Base-by-base conservation (phyloP, 352 stramenopile species). In the Pythium biforme region DNA sequence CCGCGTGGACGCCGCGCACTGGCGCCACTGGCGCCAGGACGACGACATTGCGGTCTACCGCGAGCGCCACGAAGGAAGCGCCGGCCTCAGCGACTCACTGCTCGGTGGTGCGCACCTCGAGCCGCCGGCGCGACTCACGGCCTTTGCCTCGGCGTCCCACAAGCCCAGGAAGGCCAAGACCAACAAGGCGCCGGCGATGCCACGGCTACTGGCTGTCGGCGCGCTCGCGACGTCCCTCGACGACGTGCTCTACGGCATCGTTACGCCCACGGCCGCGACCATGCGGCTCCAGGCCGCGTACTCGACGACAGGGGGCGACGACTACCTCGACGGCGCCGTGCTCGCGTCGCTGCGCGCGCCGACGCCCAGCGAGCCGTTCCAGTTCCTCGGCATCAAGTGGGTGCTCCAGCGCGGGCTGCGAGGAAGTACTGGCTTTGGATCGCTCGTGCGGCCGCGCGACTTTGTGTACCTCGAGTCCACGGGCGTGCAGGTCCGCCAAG, bases 301-400 rank as follows among this genome's bases (percentile, higher is more conserved):
- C 63, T 69, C 76, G 49, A 43, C 55, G 4, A 74, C 82, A 10
- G 31, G 31, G 5, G 31, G 31, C 53, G 47, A 60, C 51, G 79
- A 79, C 52, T 82, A 83, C 52, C 62, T 70, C 25, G 79, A 90
- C 65, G 74, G 68, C 33, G 72, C 64, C 11, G 70, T 89, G 23
- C 52, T 90, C 2, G 58, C 62, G 0, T 60, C 68, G n/a, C 60
- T 90, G 23, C 46, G 64, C 22, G 4, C 43, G 3, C 67, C 81
- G 27, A 81, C 75, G 3, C 60, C 56, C 0, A 65, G 68, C n/a
- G 62, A 76, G 12, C 81, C 81, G 4, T 78, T 90, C 26, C 55
- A 76, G n/a, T 78, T 80, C 1, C 53, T 89, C 1, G 73, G 72
- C 25, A 57, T 90, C 55, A 89, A 89, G 51, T 90, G 81, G 81